A percentile compares a stretch with the other conserved stretches of the same genome.
phyloP scores from a whole-genome alignment of 208 protist species.

The Leishmania guyanensis region DNA sequence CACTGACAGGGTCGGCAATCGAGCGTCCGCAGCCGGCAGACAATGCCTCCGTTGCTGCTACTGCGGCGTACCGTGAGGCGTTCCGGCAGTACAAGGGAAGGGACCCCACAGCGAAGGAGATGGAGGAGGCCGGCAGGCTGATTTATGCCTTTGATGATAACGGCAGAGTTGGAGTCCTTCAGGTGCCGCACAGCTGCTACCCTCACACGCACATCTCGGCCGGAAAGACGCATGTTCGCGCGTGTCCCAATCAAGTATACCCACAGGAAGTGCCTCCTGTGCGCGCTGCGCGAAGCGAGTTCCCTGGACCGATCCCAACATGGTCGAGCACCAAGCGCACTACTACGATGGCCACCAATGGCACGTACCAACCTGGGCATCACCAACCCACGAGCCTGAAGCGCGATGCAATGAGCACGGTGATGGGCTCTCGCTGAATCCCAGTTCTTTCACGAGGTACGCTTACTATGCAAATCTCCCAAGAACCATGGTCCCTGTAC shows the following conservation, averaged over 20 bases:
- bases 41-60: conserved; percentile 38
- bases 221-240: conserved; percentile 39
- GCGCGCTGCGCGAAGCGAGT: conserved; percentile 68
- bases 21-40: conserved; percentile 39
- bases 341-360: conserved; percentile 55
- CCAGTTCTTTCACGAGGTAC: neutral
- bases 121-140: conserved; percentile 71
- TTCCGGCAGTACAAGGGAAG: conserved; percentile 75
- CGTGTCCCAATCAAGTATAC: conserved; percentile 75
- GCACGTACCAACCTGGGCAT: conserved; percentile 67
- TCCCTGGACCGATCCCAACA: conserved; percentile 81
- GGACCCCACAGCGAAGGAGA: conserved; percentile 68
- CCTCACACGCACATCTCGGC: conserved; percentile 80
- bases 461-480: neutral
- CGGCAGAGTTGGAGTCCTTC: conserved; percentile 72
- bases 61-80: conserved; percentile 71
- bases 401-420: conserved; percentile 26
- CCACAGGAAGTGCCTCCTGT: conserved; percentile 59
- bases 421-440: conserved; percentile 37
- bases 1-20: conserved; percentile 39
- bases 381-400: conserved; percentile 45
- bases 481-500: too few relatives aligned
- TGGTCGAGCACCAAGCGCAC: conserved; percentile 85
- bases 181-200: conserved; percentile 81
- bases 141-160: conserved; percentile 77